Percentiles rank a stretch among this genome's conserved stretches.
Evolutionary conservation across 805 yeast genomes (phyloP).

Genomic region (Kazachstania viticola): DNA sequence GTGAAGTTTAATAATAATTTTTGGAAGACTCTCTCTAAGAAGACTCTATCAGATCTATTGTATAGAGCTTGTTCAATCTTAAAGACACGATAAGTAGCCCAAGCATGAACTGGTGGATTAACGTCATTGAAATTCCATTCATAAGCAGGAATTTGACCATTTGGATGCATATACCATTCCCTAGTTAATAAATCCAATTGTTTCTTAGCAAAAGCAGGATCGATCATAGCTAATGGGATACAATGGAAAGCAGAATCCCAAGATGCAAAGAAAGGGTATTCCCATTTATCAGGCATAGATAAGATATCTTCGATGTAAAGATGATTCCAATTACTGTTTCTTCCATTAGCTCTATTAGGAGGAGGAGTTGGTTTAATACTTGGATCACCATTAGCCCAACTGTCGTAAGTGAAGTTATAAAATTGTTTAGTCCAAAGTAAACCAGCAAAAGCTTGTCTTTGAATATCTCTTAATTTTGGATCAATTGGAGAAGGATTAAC

Average conservation of each 20-base stretch:
- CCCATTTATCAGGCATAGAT: conserved; percentile 92
- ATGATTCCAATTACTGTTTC: conserved; percentile 84
- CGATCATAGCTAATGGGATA: conserved; percentile 85
- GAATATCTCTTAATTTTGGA: conserved; percentile 68
- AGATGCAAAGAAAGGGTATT: conserved; percentile 90
- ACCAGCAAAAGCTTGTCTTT: conserved; percentile 91
- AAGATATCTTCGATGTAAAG: conserved; percentile 77
- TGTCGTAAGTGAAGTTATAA: conserved; percentile 73
- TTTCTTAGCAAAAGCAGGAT: conserved; percentile 81
- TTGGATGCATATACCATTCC: conserved; percentile 97
- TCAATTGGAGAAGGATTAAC: conserved; percentile 76
- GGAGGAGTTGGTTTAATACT: conserved; percentile 65
- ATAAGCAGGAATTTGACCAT: conserved; percentile 94
- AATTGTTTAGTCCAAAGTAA: conserved; percentile 89
- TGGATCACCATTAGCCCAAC: conserved; percentile 85
- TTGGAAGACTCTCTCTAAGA: conserved; percentile 87
- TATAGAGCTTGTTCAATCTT: conserved; percentile 79
- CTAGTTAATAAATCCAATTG: conserved; percentile 78
- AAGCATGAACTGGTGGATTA: conserved; percentile 96
- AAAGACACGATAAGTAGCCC: conserved; percentile 83
- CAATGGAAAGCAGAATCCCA: conserved; percentile 97
- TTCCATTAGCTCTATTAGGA: conserved; percentile 68
- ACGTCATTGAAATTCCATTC: conserved; percentile 95
- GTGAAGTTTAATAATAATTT: conserved; percentile 80
- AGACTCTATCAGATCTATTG: conserved; percentile 69